Evolutionary conservation across 148 eudicot genomes (phyloP).

Genomic region (Camellia granthamiana): DNA sequence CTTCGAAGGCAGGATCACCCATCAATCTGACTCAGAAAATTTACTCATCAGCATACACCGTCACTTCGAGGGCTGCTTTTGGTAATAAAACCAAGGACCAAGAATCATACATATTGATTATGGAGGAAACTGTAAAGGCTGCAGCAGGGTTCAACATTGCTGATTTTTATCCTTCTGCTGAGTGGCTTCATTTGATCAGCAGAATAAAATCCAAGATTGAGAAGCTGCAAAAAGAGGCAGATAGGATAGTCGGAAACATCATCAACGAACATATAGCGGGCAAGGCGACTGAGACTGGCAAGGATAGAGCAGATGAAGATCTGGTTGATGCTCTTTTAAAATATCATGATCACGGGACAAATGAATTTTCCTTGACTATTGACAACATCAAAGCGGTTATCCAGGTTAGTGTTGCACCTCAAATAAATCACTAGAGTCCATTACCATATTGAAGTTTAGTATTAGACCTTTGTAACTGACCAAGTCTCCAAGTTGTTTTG

Average conservation of each 20-base stretch:
- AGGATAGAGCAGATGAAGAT: too few relatives aligned
- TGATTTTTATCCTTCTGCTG: constrained; percentile 23
- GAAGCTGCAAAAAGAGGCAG: constrained; percentile 12
- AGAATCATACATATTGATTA: constrained; percentile 10
- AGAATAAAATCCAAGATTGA: constrained; percentile 16
- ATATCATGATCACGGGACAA: too few relatives aligned
- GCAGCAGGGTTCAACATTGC: constrained; percentile 24
- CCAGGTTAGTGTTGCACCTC: too few relatives aligned
- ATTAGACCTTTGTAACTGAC: too few relatives aligned
- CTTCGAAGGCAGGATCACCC: constrained; percentile 10
- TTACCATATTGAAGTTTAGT: too few relatives aligned
- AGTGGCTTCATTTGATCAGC: constrained; percentile 10
- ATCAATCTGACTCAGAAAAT: constrained; percentile 17
- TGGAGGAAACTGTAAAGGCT: not conserved
- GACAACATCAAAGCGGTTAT: too few relatives aligned
- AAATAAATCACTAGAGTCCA: too few relatives aligned
- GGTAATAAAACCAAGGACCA: constrained; percentile 21
- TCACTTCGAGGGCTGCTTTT: constrained; percentile 24
- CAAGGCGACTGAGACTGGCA: not conserved
- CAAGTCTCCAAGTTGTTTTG: too few relatives aligned
- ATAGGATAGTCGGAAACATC: constrained; percentile 22
- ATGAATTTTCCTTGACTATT: too few relatives aligned
- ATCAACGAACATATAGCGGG: constrained; percentile 16
- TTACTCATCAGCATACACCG: not conserved
- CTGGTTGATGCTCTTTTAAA: too few relatives aligned